Conservation (phyloP, 1,139 yeast genomes). For the Taphrina wiesneri region DNA sequence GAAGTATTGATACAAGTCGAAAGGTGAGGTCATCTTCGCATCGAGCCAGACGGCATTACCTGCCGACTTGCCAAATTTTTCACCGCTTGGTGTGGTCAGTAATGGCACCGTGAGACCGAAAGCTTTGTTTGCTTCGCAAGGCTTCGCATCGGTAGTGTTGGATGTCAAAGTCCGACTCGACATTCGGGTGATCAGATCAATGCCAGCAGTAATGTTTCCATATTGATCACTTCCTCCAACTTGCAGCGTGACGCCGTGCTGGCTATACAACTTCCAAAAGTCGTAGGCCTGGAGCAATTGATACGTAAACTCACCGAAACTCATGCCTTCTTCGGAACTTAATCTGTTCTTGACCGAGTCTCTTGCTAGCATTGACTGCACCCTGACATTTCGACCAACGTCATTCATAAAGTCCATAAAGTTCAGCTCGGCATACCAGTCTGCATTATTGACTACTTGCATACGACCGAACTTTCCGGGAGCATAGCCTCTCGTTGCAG, state of each 20-base stretch:
- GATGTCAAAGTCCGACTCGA: slow-evolving; percentile 40
- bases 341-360: slow-evolving; percentile 82
- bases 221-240: slow-evolving; percentile 98
- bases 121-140: not conserved
- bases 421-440: slow-evolving; percentile 82
- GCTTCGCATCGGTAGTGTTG: slow-evolving; percentile 23
- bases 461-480: slow-evolving; percentile 47
- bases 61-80: slow-evolving; percentile 94
- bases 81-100: slow-evolving; percentile 84
- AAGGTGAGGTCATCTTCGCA: slow-evolving; percentile 69
- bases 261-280: slow-evolving; percentile 74
- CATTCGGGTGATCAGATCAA: slow-evolving; percentile 76
- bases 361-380: slow-evolving; percentile 82
- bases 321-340: slow-evolving; percentile 59
- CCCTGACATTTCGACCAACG: slow-evolving; percentile 78
- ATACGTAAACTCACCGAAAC: slow-evolving; percentile 90
- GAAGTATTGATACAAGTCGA: slow-evolving; percentile 77
- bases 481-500: slow-evolving; percentile 55
- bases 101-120: slow-evolving; percentile 89
- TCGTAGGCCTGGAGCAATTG: slow-evolving; percentile 93
- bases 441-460: slow-evolving; percentile 60
- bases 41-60: slow-evolving; percentile 95
- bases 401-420: slow-evolving; percentile 74
- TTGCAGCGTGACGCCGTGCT: slow-evolving; percentile 61
- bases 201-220: slow-evolving; percentile 97